These are phyloP conservation scores for Inga laurina DNA, from an alignment of 306 rosid genomes.

Conservation along the genomic window DNA sequence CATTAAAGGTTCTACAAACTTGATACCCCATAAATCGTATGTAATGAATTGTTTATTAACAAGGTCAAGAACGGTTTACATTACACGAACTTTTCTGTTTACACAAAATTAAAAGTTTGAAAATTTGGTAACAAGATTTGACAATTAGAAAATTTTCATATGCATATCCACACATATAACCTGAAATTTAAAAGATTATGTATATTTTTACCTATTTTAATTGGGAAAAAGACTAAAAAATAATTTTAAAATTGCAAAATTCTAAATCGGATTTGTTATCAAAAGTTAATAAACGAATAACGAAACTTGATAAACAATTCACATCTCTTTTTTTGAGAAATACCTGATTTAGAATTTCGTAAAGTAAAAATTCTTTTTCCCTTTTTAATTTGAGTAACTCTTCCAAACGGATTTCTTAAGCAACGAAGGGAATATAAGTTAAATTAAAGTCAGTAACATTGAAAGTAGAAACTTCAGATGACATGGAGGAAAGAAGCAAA, in stretches of 20 bases:
- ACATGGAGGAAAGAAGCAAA: slow-evolving; percentile 11
- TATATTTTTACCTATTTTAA: not conserved
- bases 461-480: slow-evolving; percentile 36
- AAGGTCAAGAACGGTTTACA: not conserved
- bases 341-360: too few species aligned
- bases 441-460: slow-evolving; percentile 32
- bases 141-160: not conserved
- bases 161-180: too few species aligned
- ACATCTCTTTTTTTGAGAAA: too few species aligned
- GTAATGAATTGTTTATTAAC: too few species aligned
- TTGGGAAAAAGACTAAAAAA: too few species aligned
- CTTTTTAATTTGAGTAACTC: not conserved
- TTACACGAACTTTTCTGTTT: not conserved
- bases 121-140: not conserved
- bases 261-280: too few species aligned
- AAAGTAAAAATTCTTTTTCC: too few species aligned
- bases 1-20: too few species aligned
- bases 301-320: too few species aligned
- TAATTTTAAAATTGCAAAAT: too few species aligned
- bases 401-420: not conserved
- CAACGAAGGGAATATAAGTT: not conserved
- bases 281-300: too few species aligned
- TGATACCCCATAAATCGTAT: too few species aligned
- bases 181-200: not conserved
- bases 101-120: not conserved